A percentile compares a stretch with the other conserved stretches of the same genome.
These are phyloP conservation scores for Cercospora zeae-maydis DNA, from an alignment of 2,329 filamentous ascomycete species.

Conservation along the genomic window DNA sequence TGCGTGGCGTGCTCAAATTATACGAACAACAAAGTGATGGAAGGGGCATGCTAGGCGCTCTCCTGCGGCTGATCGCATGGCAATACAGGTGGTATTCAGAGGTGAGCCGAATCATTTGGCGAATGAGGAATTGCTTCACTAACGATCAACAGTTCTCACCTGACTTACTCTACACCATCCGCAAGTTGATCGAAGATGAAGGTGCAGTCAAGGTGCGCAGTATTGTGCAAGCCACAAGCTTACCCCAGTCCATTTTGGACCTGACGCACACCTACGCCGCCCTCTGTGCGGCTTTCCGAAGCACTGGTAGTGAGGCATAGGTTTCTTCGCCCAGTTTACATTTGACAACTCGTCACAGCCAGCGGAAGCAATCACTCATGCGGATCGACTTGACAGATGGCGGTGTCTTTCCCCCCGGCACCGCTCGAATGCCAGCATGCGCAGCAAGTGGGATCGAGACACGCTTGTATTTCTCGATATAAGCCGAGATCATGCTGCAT, in stretches of 20 bases:
- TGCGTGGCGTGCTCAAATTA: constrained; percentile 76
- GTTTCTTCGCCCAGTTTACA: not conserved
- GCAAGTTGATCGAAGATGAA: constrained; percentile 93
- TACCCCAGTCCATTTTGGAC: constrained; percentile 89
- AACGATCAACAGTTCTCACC: constrained; percentile 70
- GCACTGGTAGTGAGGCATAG: constrained; percentile 77
- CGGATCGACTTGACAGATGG: not conserved
- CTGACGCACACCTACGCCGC: constrained; percentile 95
- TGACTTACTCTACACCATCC: constrained; percentile 78
- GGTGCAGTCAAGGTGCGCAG: constrained; percentile 95
- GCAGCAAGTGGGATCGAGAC: not conserved
- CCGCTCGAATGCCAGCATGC: not conserved
- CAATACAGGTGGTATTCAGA: constrained; percentile 99
- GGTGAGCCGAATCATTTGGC: constrained; percentile 44
- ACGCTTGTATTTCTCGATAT: not conserved
- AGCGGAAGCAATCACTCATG: not conserved
- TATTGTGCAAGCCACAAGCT: constrained; percentile 91
- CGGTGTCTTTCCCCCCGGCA: not conserved
- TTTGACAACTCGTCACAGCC: not conserved
- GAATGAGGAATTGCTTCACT: not conserved
- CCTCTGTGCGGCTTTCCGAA: constrained; percentile 89
- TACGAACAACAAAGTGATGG: constrained; percentile 77
- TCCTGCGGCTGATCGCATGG: constrained; percentile 92
- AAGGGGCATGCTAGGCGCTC: constrained; percentile 73
- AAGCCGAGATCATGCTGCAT: not conserved